Conservation (phyloP, 345 rosid species). For the Psidium friedrichsthalianum region DNA sequence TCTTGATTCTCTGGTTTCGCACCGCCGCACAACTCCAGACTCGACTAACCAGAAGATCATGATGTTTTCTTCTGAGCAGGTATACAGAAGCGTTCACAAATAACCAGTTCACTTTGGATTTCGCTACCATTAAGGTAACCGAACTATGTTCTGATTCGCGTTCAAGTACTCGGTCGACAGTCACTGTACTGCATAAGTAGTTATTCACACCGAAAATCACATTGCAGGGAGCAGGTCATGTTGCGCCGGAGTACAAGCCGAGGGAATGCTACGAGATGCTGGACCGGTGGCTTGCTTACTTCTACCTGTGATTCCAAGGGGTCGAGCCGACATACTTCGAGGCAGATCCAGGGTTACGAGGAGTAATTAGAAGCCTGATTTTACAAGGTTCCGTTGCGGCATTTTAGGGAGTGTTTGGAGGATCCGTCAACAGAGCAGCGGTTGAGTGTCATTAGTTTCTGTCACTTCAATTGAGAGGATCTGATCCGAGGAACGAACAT, state of each 20-base stretch:
- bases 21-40: background rate
- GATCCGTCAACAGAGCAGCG: background rate
- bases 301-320: background rate
- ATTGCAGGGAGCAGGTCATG: conserved; percentile 19
- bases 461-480: background rate
- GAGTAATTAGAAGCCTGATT: background rate
- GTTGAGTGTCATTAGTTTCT: too few species aligned
- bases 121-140: conserved; percentile 8
- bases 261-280: conserved; percentile 13
- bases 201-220: background rate
- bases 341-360: background rate
- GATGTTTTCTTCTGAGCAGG: background rate
- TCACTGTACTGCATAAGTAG: background rate
- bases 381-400: background rate
- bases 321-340: background rate
- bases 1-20: background rate
- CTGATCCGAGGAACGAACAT: too few species aligned
- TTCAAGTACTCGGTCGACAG: too few species aligned
- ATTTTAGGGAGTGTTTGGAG: background rate
- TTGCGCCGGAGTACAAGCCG: conserved; percentile 19
- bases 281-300: conserved; percentile 9
- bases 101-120: conserved; percentile 1
- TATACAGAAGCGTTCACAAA: conserved; percentile 8
- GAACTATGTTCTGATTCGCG: background rate
- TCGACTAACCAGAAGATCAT: background rate